A percentile compares a stretch with the other conserved stretches of the same genome.
Conservation (phyloP, 306 rosid genomes). For the Vicia villosa region DNA sequence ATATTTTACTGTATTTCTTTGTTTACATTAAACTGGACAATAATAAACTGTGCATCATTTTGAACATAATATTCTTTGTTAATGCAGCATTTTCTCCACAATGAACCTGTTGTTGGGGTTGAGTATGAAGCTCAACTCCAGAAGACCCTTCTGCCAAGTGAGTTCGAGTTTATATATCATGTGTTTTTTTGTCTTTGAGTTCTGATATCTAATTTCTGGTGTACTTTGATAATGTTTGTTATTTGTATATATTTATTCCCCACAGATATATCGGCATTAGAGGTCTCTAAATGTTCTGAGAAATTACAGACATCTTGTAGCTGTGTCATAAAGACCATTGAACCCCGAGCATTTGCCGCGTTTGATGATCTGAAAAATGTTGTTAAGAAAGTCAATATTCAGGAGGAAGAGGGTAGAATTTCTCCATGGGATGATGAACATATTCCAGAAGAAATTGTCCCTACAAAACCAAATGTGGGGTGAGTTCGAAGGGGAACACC, state of each 20-base stretch:
- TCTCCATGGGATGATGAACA: conserved; percentile 83
- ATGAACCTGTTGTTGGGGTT: conserved; percentile 87
- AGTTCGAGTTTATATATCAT: conserved; percentile 60
- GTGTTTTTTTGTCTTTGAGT: conserved; percentile 2
- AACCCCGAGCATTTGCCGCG: conserved; percentile 76
- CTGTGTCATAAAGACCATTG: conserved; percentile 96
- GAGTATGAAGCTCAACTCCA: conserved; percentile 98
- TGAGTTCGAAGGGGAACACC: conserved; percentile 42
- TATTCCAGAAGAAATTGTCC: conserved; percentile 93
- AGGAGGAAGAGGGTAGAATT: conserved; percentile 70
- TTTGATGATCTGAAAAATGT: conserved; percentile 79
- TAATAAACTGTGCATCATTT: conserved; percentile 21
- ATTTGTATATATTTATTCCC: conserved; percentile 33
- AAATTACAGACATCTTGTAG: conserved; percentile 69
- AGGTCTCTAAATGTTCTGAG: conserved; percentile 76
- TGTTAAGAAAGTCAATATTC: conserved; percentile 59
- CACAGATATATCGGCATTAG: conserved; percentile 70
- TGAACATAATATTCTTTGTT: conserved; percentile 34
- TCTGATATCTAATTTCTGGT: conserved; percentile 29
- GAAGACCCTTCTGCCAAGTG: conserved; percentile 90
- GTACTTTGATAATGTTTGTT: conserved; percentile 37
- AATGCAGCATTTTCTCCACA: conserved; percentile 85
- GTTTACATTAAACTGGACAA: conserved; percentile 25
- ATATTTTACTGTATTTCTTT: conserved; percentile 31
- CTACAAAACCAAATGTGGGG: conserved; percentile 80